phyloP scores from a whole-genome alignment of 1,284 basidiomycete genomes.

The Cryptococcus depauperatus region DNA sequence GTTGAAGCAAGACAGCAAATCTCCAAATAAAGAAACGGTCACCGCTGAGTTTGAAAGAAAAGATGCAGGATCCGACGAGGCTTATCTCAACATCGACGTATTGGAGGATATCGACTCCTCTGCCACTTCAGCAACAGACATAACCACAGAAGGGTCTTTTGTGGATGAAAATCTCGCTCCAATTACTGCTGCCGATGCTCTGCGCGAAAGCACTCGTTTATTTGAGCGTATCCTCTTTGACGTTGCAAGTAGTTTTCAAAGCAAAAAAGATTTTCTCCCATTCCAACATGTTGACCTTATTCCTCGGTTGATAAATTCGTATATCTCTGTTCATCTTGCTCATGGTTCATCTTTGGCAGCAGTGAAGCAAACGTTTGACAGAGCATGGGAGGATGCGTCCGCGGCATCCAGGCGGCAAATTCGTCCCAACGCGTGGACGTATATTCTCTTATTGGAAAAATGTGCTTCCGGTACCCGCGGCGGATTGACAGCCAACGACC shows the following conservation, averaged over 20 bases:
- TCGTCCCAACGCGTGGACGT: conserved; percentile 52
- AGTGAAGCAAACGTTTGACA: conserved; percentile 36
- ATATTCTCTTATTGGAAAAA: conserved; percentile 60
- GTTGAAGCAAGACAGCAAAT: background rate
- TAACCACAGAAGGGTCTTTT: background rate
- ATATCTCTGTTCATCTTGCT: conserved; percentile 60
- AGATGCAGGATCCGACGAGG: background rate
- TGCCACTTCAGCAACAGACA: background rate
- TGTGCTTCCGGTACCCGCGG: conserved; percentile 49
- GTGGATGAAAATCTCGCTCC: conserved; percentile 37
- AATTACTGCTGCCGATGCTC: conserved; percentile 62
- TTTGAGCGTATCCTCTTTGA: conserved; percentile 63
- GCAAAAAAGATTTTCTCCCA: conserved; percentile 21
- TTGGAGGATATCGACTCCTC: conserved; percentile 3
- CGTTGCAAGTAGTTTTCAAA: conserved; percentile 9
- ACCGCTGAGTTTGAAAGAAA: background rate
- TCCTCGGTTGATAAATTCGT: conserved; percentile 66
- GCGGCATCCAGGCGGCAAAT: conserved; percentile 45
- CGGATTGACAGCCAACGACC: conserved; percentile 13
- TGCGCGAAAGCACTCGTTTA: conserved; percentile 63
- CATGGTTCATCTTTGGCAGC: conserved; percentile 49
- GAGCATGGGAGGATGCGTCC: conserved; percentile 33
- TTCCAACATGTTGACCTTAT: conserved; percentile 59
- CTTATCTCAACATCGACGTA: conserved; percentile 10
- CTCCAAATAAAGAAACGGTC: background rate